Evolutionary conservation across 495 filamentous ascomycete genomes (phyloP), one percentile per base, ranked within the genome.

Genomic region (Lindgomyces ingoldianus): DNA sequence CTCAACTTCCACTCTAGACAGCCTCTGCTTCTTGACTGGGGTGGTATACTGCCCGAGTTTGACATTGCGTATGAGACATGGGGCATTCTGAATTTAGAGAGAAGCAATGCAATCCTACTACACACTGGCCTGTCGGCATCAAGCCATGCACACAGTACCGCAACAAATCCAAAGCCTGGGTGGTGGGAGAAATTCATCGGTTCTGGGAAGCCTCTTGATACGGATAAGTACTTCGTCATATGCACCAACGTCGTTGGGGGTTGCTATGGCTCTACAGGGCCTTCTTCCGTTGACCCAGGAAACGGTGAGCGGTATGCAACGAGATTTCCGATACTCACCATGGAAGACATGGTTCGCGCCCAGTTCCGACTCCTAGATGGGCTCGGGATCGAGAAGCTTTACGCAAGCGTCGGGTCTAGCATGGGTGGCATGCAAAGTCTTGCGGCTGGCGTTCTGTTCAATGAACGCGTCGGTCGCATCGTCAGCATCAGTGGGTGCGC

Each of bases 141-240:
- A 10, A 96, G 92, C 55, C 94, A 99, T 76, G 94, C 94, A 1
- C 91, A 93, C 66, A 96, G 91, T 45, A 98, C 93, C 22, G 79
- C 81, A 36, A 80, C 77, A 14, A 99, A 98, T 74, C 84, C 89
- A 0, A 89, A 96, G 74, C 87, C 90, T 0, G 94, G 94, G 0
- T 99, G 94, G 94, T 99, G 94, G 94, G 95, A 99, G 79, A 96
- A 90, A 74, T 99, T 99, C 75, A 97, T 99, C 67, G 94, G 94
- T 0, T 90, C 95, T 0, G 92, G 91, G 0, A 81, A 82, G 29
- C 87, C 91, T 21, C 75, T 99, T 6, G 91, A 99, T 74, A 99
- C 95, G 1, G 75, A 93, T 70, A 93, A 91, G 71, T 96, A 95
- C 77, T 89, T 88, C 72, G 77, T 99, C 50, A 91, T 99, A 64